These are phyloP conservation scores for Hygrophila difformis DNA, from an alignment of 257 asterid species.

Conservation along the genomic window DNA sequence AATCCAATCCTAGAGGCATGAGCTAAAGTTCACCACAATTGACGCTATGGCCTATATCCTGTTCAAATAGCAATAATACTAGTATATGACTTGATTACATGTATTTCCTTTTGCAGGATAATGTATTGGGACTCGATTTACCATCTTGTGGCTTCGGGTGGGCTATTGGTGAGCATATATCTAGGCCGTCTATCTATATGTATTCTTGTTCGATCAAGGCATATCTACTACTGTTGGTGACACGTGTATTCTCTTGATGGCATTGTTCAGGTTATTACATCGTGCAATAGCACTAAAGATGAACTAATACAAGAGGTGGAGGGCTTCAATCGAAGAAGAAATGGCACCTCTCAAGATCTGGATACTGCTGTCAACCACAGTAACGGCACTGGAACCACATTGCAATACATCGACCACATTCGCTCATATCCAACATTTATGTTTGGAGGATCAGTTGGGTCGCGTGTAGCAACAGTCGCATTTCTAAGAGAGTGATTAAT, in stretches of 20 bases:
- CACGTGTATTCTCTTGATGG: no score
- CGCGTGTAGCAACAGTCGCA: constrained; percentile 94
- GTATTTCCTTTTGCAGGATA: constrained; percentile 40
- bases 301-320: constrained; percentile 1
- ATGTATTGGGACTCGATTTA: constrained; percentile 91
- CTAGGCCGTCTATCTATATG: no score
- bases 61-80: no score
- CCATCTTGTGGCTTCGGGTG: constrained; percentile 79
- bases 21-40: neutral
- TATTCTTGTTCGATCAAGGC: no score
- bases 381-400: no score
- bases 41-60: no score
- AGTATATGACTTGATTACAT: constrained; percentile 14
- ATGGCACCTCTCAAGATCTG: neutral
- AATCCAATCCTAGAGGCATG: neutral
- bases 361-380: neutral
- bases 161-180: constrained; percentile 65
- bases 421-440: constrained; percentile 82
- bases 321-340: neutral
- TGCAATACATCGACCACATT: constrained; percentile 42
- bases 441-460: constrained; percentile 88
- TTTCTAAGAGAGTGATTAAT: constrained; percentile 55
- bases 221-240: no score
- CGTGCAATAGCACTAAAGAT: constrained; percentile 4
- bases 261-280: neutral